These are phyloP conservation scores for Phytophthora ohioensis DNA, from an alignment of 352 stramenopile species.

Conservation along the genomic window DNA sequence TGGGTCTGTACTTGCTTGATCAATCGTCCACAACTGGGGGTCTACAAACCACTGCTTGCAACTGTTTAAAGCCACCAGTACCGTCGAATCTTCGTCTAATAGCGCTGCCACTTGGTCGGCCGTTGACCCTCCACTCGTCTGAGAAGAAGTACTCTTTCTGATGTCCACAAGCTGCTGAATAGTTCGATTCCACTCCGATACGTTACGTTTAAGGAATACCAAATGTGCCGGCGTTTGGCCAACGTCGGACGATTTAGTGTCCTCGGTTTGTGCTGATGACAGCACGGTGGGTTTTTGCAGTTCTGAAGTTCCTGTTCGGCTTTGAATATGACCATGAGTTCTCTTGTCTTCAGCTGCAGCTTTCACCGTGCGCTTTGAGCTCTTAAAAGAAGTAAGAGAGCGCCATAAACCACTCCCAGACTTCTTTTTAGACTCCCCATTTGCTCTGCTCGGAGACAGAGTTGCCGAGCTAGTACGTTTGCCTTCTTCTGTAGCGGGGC, in stretches of 20 bases:
- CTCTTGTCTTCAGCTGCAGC: constrained; percentile 31
- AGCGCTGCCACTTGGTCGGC: constrained; percentile 39
- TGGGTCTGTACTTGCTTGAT: constrained; percentile 20
- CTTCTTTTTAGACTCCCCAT: constrained; percentile 33
- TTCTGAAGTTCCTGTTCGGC: constrained; percentile 21
- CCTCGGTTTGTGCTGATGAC: constrained; percentile 3
- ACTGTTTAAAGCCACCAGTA: constrained; percentile 31
- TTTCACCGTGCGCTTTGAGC: constrained; percentile 42
- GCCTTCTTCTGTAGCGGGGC: constrained; percentile 18
- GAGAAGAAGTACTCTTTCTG: constrained; percentile 11
- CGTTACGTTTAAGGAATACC: constrained; percentile 46
- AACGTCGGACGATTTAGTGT: constrained; percentile 2
- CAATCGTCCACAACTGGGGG: constrained; percentile 56
- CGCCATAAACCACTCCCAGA: constrained; percentile 42
- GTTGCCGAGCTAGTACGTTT: constrained; percentile 13
- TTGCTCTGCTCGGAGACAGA: constrained; percentile 16
- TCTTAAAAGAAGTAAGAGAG: constrained; percentile 50
- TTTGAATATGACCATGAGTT: constrained; percentile 20
- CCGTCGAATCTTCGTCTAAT: constrained; percentile 45
- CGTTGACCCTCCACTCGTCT: constrained; percentile 20
- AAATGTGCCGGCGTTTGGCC: constrained; percentile 25
- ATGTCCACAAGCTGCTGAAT: constrained; percentile 36
- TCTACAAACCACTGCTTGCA: constrained; percentile 64
- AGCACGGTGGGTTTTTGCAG: constrained; percentile 17
- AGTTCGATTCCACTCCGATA: constrained; percentile 44